A percentile compares a stretch with the other conserved stretches of the same genome.
Evolutionary conservation across 139 green algal species (phyloP).

Genomic region (Monoraphidium neglectum): DNA sequence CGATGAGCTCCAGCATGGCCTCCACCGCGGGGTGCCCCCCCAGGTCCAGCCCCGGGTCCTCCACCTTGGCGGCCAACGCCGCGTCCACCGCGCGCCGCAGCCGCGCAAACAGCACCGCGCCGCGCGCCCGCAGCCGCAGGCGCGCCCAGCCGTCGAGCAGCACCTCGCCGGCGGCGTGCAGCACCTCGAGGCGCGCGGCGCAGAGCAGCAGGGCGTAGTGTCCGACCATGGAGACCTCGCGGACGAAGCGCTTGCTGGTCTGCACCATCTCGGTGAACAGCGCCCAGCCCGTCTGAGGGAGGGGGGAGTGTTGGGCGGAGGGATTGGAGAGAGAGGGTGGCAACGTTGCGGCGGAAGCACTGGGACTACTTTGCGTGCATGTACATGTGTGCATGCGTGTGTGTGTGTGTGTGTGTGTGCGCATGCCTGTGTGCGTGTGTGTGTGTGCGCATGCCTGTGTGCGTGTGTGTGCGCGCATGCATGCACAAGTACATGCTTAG

Average conservation of each 20-base stretch:
- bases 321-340: too few relatives aligned
- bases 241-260: constrained; percentile 64
- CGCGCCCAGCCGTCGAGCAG: constrained; percentile 30
- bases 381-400: too few relatives aligned
- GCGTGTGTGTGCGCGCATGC: too few relatives aligned
- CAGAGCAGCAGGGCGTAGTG: constrained; percentile 89
- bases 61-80: constrained; percentile 76
- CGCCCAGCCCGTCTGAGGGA: constrained; percentile 69
- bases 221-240: constrained; percentile 77
- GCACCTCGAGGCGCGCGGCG: neutral
- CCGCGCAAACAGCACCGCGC: constrained; percentile 74
- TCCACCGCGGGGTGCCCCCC: constrained; percentile 43
- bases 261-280: constrained; percentile 83
- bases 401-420: too few relatives aligned
- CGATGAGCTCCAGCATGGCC: constrained; percentile 69
- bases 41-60: constrained; percentile 64
- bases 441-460: too few relatives aligned
- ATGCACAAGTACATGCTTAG: too few relatives aligned
- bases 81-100: constrained; percentile 66
- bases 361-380: neutral
- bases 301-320: too few relatives aligned
- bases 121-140: constrained; percentile 6
- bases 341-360: neutral
- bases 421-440: too few relatives aligned
- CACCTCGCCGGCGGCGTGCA: constrained; percentile 20